phyloP scores from a whole-genome alignment of 805 yeast genomes.

The Myxozyma monticola region DNA sequence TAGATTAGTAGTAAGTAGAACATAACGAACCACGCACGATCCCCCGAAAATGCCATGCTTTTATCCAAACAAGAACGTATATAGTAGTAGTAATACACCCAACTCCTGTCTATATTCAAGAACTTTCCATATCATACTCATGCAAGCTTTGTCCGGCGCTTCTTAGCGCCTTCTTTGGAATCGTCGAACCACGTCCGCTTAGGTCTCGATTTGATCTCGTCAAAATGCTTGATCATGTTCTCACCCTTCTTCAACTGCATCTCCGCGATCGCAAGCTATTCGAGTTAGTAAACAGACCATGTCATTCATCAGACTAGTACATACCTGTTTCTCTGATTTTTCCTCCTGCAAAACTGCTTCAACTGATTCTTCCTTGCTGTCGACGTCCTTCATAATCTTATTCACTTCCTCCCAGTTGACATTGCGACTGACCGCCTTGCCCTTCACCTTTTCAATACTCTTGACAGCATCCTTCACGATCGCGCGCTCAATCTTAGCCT shows the following conservation, averaged over 20 bases:
- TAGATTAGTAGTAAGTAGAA: background rate
- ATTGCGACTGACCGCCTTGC: conserved; percentile 67
- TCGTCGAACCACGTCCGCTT: conserved; percentile 86
- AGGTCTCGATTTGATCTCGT: conserved; percentile 86
- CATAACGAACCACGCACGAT: background rate
- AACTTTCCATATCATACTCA: background rate
- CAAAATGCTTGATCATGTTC: conserved; percentile 73
- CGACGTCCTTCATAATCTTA: conserved; percentile 60
- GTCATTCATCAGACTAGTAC: background rate
- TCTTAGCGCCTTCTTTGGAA: conserved; percentile 8
- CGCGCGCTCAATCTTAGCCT: conserved; percentile 76
- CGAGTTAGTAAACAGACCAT: background rate
- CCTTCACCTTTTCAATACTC: conserved; percentile 59
- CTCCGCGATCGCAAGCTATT: conserved; percentile 70
- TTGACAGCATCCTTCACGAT: conserved; percentile 90
- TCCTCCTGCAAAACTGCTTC: conserved; percentile 85
- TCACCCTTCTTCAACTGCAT: conserved; percentile 85
- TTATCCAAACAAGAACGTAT: background rate
- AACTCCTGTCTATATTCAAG: background rate
- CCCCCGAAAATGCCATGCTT: background rate
- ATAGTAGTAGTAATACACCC: background rate
- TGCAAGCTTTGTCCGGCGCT: conserved; percentile 4
- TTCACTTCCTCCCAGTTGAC: conserved; percentile 90
- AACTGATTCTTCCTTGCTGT: conserved; percentile 57
- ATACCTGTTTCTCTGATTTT: conserved; percentile 72